Conservation (phyloP, 2,329 filamentous ascomycete species). For the Daldinia eschscholtzii region DNA sequence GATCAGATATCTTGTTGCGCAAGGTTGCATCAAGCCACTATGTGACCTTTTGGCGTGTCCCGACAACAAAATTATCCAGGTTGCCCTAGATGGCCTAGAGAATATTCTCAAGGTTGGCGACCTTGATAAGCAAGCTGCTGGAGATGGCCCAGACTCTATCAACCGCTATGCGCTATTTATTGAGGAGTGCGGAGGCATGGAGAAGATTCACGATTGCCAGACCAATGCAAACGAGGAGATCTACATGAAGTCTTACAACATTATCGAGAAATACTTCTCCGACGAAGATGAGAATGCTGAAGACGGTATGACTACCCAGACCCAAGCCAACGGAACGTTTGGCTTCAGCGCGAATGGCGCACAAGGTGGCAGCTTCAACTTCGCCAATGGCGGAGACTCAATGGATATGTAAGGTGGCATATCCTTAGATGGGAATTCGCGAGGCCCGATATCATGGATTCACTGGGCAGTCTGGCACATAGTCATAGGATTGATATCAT, state of each 20-base stretch:
- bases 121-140: conserved; percentile 93
- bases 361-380: conserved; percentile 85
- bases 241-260: conserved; percentile 99
- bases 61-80: conserved; percentile 99
- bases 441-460: conserved; percentile 40
- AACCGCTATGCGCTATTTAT: conserved; percentile 99
- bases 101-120: conserved; percentile 99
- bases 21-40: conserved; percentile 96
- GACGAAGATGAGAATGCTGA: conserved; percentile 96
- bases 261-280: conserved; percentile 99
- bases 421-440: conserved; percentile 28
- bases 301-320: conserved; percentile 78
- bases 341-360: conserved; percentile 78
- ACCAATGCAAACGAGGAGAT: conserved; percentile 99
- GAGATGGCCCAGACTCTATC: conserved; percentile 80
- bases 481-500: conserved; percentile 48
- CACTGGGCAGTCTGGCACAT: conserved; percentile 42
- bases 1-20: conserved; percentile 92
- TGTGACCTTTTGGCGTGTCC: conserved; percentile 96
- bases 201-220: conserved; percentile 99
- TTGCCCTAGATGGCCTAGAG: conserved; percentile 96
- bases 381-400: conserved; percentile 77
- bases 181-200: conserved; percentile 98
- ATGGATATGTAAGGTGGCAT: conserved; percentile 72
- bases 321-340: conserved; percentile 79